Evolutionary conservation across 371 early-diverging fungal species (phyloP), one percentile per base, ranked within the genome.

Genomic region (Parasitella parasitica): DNA sequence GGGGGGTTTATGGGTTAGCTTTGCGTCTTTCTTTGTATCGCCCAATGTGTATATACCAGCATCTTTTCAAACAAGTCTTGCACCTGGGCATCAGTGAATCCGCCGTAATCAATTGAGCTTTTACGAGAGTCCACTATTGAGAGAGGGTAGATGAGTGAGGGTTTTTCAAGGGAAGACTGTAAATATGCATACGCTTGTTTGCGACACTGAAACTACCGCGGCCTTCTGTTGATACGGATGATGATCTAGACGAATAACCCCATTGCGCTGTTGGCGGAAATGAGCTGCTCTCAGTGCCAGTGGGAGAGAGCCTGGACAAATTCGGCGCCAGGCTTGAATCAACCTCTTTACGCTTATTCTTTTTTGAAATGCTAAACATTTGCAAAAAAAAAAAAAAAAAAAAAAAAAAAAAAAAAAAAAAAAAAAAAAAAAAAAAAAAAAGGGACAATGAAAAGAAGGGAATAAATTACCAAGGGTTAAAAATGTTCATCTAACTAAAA

Each of bases 21-120:
- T 15, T 15, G 12, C 15, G 36, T 2, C 36, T 2, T 1, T 36
- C 36, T 9, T n/a, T 37, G n/a, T 3, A 37, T n/a, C n/a, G 16
- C 13, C 9, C 41, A 20, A 20, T 43, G 8, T 43, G 37, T 26
- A n/a, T 15, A 58, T 75, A 76, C 81, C 70, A 81, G 69, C 82
- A 81, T 81, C 36, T 77, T 75, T 59, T 81, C 79, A 69, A 81
- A 81, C 12, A 77, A 35, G 28, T 73, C 73, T 46, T 78, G 76
- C 13, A 81, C 71, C 60, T 81, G 75, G 12, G 41, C 26, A 20
- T 62, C 69, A 27, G 61, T 48, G 16, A 57, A 55, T 46, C 66
- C 60, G 43, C 52, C 54, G 38, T 57, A 66, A 37, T 59, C 66
- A 39, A 60, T 54, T 48, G 54, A 50, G 18, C 24, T 55, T 41